A percentile compares a stretch with the other conserved stretches of the same genome.
These are phyloP conservation scores for Teratosphaeria viscida DNA, from an alignment of 2,329 filamentous ascomycete species.

Conservation along the genomic window DNA sequence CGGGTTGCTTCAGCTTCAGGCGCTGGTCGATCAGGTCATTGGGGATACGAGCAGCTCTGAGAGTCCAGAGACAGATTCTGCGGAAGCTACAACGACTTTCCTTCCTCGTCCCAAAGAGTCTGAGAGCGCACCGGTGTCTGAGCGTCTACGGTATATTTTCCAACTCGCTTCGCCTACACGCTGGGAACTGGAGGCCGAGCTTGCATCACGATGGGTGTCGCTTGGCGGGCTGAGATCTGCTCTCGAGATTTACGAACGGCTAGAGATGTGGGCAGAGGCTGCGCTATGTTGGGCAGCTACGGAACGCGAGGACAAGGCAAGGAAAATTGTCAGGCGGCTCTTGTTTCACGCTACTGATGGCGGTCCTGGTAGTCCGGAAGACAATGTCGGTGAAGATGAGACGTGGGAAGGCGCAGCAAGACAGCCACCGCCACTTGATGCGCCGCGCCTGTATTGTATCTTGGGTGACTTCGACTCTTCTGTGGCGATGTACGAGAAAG, in stretches of 20 bases:
- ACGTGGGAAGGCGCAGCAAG: conserved; percentile 58
- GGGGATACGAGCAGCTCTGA: conserved; percentile 56
- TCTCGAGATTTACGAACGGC: conserved; percentile 86
- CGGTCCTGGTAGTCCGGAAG: conserved; percentile 27
- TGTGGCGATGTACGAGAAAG: conserved; percentile 64
- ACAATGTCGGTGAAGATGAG: conserved; percentile 28
- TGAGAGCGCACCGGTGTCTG: conserved; percentile 66
- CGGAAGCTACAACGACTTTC: conserved; percentile 53
- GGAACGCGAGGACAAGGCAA: conserved; percentile 73
- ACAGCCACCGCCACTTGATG: conserved; percentile 64
- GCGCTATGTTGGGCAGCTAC: conserved; percentile 77
- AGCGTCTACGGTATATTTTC: conserved; percentile 75
- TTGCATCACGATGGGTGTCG: conserved; percentile 84
- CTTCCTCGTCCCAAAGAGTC: conserved; percentile 63
- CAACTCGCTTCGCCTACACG: conserved; percentile 71
- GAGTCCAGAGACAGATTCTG: conserved; percentile 11
- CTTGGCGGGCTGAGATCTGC: conserved; percentile 82
- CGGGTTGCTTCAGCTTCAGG: conserved; percentile 84
- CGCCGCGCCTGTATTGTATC: conserved; percentile 83
- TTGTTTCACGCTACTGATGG: conserved; percentile 57
- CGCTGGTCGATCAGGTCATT: conserved; percentile 88
- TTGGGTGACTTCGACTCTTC: conserved; percentile 79
- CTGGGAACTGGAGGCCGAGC: conserved; percentile 89
- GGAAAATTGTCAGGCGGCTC: conserved; percentile 63
- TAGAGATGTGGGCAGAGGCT: conserved; percentile 90